Percentiles rank a stretch among this genome's conserved stretches.
phyloP scores from a whole-genome alignment of 2,329 filamentous ascomycete genomes.

The Clarireedia sp. region DNA sequence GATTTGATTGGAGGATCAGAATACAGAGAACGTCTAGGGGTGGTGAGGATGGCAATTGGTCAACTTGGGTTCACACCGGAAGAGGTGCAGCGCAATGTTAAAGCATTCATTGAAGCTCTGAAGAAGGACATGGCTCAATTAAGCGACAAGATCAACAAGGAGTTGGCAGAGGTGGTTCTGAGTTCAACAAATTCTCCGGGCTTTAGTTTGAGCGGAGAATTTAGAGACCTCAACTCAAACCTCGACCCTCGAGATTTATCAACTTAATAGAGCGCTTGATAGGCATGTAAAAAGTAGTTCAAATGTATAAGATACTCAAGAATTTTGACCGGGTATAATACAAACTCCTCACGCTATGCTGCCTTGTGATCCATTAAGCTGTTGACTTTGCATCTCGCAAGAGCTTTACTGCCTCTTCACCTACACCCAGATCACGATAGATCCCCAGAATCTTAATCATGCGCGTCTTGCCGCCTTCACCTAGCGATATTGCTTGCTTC shows the following conservation, averaged over 20 bases:
- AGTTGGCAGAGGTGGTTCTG: slow-evolving; percentile 69
- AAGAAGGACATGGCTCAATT: slow-evolving; percentile 67
- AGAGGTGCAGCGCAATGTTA: slow-evolving; percentile 77
- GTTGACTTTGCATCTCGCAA: slow-evolving; percentile 25
- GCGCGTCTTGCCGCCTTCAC: slow-evolving; percentile 33
- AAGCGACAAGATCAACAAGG: slow-evolving; percentile 58
- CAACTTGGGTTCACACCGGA: slow-evolving; percentile 84
- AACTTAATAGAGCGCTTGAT: slow-evolving; percentile 31
- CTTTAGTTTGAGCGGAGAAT: slow-evolving; percentile 76
- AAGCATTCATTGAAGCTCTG: slow-evolving; percentile 63
- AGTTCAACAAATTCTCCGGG: slow-evolving; percentile 83
- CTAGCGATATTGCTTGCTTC: slow-evolving; percentile 43
- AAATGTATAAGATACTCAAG: slow-evolving; percentile 31
- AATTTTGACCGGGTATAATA: slow-evolving; percentile 21
- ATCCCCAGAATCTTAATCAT: slow-evolving; percentile 49
- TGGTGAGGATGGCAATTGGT: slow-evolving; percentile 82
- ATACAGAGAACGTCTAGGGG: slow-evolving; percentile 79
- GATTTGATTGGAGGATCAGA: slow-evolving; percentile 78
- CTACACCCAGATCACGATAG: slow-evolving; percentile 54
- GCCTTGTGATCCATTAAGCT: slow-evolving; percentile 8
- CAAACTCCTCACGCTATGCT: slow-evolving; percentile 40
- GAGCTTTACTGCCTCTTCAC: slow-evolving; percentile 49
- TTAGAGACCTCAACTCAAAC: slow-evolving; percentile 53
- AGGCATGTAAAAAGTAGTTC: slow-evolving; percentile 28
- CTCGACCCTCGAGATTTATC: slow-evolving; percentile 46